phyloP scores from a whole-genome alignment of 2,329 filamentous ascomycete species.

The Cladosporium sp. region DNA sequence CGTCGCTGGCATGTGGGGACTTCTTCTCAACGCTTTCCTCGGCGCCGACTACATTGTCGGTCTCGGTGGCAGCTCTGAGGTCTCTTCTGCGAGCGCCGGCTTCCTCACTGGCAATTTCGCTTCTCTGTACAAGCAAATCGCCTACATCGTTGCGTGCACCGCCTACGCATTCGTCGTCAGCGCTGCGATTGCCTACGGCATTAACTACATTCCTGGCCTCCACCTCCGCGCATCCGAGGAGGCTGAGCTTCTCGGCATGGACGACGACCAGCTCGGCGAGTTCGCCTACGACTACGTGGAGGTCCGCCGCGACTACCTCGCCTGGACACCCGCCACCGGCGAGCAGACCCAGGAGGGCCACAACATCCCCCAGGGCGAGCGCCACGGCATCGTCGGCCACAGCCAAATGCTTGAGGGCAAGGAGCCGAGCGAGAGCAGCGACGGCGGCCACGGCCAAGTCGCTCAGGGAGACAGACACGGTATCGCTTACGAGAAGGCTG shows the following conservation, averaged over 20 bases:
- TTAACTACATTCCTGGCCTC: conserved; percentile 75
- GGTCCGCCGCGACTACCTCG: conserved; percentile 82
- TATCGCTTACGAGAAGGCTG: conserved; percentile 49
- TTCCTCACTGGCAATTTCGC: conserved; percentile 75
- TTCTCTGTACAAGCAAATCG: conserved; percentile 76
- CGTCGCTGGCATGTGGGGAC: conserved; percentile 77
- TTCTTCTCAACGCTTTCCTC: conserved; percentile 75
- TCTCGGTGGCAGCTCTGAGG: conserved; percentile 59
- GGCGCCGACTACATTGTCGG: conserved; percentile 69
- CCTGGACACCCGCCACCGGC: conserved; percentile 75
- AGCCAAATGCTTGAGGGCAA: conserved; percentile 64
- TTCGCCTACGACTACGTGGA: conserved; percentile 91
- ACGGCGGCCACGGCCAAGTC: conserved; percentile 31
- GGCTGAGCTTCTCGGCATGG: conserved; percentile 83
- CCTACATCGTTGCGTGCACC: conserved; percentile 67
- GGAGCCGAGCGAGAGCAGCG: conserved; percentile 47
- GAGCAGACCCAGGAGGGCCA: conserved; percentile 62
- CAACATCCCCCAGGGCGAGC: conserved; percentile 62
- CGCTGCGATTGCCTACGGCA: conserved; percentile 69
- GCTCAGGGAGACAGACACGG: conserved; percentile 56
- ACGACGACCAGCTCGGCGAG: conserved; percentile 86
- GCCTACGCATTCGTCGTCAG: conserved; percentile 74
- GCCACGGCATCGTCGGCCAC: conserved; percentile 64
- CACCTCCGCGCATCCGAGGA: conserved; percentile 78
- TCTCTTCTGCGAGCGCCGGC: conserved; percentile 68